Base-by-base conservation (phyloP, 345 rosid genomes). In the Sisymbrium irio region DNA sequence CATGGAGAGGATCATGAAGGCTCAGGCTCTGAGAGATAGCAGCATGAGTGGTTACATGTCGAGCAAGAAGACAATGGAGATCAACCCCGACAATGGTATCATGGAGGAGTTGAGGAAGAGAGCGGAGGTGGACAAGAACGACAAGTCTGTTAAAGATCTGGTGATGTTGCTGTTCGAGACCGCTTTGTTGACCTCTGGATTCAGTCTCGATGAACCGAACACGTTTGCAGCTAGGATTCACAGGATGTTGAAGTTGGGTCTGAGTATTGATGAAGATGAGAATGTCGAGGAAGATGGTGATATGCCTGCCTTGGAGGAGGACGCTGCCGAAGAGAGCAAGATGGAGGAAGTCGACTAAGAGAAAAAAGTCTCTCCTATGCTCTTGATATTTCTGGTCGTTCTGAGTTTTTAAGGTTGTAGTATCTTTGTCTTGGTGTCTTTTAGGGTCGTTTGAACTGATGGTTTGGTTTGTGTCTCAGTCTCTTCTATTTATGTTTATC, bases 41-140 rank as follows among this genome's bases (percentile, higher is more conserved):
- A 92, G 93, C 87, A 88, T 90, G 97, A n/a, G 93, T 3, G 83
- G 93, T 1, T 92, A 92, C 74, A 92, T 92, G 98, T 92, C 98
- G 0, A 85, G 91, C 81, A 92, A 92, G 91, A 90, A 90, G 72
- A 92, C 98, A 0, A 90, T 92, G 97, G 98, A 88, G 75, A 87
- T 92, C 0, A 92, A 92, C 36, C 97, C 97, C 0, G 98, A 90
- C 69, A 92, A 88, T 53, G 95, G 93, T 0, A 92, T 92, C 39
- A 88, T 90, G 95, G 98, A 92, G 77, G 98, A 92, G 73, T 65
- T 92, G 7, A 82, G 98, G 72, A 90, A 86, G 82, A 82, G 98
- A 46, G 93, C 95, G 0, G 90, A 87, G 28, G 91, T 84, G 0
- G 98, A 92, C 69, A 90, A 88, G 81, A 88, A 87, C 1, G 98